Percentiles rank a stretch among this genome's conserved stretches.
Evolutionary conservation across 2,329 filamentous ascomycete species (phyloP).

Genomic region (Cordyceps cicadae): DNA sequence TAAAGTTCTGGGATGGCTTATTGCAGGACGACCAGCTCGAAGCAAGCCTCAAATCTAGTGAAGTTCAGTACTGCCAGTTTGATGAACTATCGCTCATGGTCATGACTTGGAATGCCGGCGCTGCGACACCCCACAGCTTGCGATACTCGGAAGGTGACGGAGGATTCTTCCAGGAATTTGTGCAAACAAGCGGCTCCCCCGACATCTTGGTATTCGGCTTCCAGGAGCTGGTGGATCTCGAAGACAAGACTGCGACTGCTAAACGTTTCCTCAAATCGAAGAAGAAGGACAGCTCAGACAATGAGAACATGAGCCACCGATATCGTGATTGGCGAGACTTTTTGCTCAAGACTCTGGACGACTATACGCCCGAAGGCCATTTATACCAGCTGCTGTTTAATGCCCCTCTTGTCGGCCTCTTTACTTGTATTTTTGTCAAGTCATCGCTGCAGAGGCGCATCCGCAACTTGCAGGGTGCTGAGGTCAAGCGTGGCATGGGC

Average conservation of each 20-base stretch:
- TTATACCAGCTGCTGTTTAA: conserved; percentile 83
- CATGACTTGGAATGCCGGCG: conserved; percentile 95
- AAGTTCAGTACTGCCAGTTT: conserved; percentile 78
- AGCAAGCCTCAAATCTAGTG: conserved; percentile 73
- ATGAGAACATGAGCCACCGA: conserved; percentile 92
- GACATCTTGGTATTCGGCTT: conserved; percentile 95
- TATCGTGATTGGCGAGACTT: conserved; percentile 96
- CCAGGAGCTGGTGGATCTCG: conserved; percentile 94
- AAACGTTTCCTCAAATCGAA: conserved; percentile 89
- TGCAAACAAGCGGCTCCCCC: conserved; percentile 68
- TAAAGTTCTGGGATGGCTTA: conserved; percentile 86
- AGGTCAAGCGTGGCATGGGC: conserved; percentile 94
- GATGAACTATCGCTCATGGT: conserved; percentile 71
- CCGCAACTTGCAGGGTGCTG: conserved; percentile 65
- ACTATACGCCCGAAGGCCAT: conserved; percentile 68
- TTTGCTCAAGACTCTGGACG: conserved; percentile 71
- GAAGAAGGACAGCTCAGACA: conserved; percentile 69
- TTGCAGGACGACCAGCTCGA: conserved; percentile 95
- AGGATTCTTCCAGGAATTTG: conserved; percentile 70
- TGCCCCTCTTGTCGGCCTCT: conserved; percentile 79
- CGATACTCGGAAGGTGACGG: conserved; percentile 62
- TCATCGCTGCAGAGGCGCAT: conserved; percentile 68
- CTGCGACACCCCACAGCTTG: conserved; percentile 80
- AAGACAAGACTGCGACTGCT: conserved; percentile 96
- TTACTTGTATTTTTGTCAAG: conserved; percentile 93